A percentile compares a stretch with the other conserved stretches of the same genome.
phyloP scores from a whole-genome alignment of 208 protist genomes.

The Trypanosoma rangeli region DNA sequence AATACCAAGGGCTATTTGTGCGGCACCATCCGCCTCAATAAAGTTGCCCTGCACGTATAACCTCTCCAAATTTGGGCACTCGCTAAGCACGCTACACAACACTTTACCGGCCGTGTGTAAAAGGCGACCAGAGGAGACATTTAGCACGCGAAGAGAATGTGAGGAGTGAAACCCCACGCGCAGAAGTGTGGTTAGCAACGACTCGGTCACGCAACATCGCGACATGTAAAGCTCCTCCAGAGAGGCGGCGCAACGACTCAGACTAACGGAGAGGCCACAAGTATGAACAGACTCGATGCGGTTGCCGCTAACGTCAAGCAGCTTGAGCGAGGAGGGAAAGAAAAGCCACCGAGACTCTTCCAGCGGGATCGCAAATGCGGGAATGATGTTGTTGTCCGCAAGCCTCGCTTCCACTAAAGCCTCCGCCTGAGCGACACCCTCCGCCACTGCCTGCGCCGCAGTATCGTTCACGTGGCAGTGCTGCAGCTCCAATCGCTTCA shows the following conservation, averaged over 20 bases:
- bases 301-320: conserved; percentile 51
- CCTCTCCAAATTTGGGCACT: conserved; percentile 40
- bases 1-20: conserved; percentile 42
- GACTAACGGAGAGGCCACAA: conserved; percentile 27
- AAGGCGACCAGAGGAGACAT: conserved; percentile 47
- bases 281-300: conserved; percentile 34
- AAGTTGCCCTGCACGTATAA: conserved; percentile 55
- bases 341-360: conserved; percentile 1
- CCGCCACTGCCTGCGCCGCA: conserved; percentile 30
- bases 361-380: conserved; percentile 33
- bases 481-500: conserved; percentile 29
- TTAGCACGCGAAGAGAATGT: conserved; percentile 41
- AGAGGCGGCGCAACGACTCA: conserved; percentile 27
- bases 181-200: conserved; percentile 31
- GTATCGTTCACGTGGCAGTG: conserved; percentile 43
- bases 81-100: conserved; percentile 41
- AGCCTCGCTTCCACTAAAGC: conserved; percentile 34
- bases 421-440: conserved; percentile 24
- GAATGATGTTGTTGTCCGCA: conserved; percentile 43
- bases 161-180: conserved; percentile 25
- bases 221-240: conserved; percentile 54
- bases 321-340: conserved; percentile 38
- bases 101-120: conserved; percentile 44
- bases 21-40: conserved; percentile 55
- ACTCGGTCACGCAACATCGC: conserved; percentile 35